phyloP scores from a whole-genome alignment of 1,284 basidiomycete species.

The Dichomitus squalens region DNA sequence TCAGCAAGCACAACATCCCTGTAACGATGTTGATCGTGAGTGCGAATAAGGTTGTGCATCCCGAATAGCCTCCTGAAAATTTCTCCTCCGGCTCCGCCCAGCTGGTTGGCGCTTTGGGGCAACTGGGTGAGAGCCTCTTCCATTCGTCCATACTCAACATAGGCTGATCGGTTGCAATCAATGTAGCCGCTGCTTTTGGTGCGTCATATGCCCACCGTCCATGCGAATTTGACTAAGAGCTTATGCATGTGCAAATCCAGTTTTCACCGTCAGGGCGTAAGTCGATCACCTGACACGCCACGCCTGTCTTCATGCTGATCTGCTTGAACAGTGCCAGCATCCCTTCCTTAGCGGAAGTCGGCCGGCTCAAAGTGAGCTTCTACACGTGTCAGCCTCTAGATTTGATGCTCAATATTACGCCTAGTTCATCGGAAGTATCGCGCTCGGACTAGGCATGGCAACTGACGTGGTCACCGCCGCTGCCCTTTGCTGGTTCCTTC shows the following conservation, averaged over 20 bases:
- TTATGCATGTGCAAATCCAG: constrained; percentile 1
- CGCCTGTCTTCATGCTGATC: background rate
- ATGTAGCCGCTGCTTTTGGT: constrained; percentile 19
- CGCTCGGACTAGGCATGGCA: constrained; percentile 46
- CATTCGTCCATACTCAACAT: background rate
- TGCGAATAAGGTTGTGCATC: constrained; percentile 5
- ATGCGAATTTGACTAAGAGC: background rate
- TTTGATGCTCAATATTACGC: background rate
- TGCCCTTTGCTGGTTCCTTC: constrained; percentile 55
- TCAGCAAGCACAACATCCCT: constrained; percentile 60
- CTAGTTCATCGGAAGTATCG: constrained; percentile 43
- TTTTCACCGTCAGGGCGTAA: constrained; percentile 22
- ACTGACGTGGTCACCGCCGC: constrained; percentile 53
- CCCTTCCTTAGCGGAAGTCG: constrained; percentile 13
- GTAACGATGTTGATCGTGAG: constrained; percentile 60
- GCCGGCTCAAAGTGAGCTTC: constrained; percentile 15
- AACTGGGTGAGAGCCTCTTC: constrained; percentile 12
- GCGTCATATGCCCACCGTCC: background rate
- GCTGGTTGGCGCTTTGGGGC: constrained; percentile 21
- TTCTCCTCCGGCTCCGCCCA: constrained; percentile 1
- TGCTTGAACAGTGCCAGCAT: constrained; percentile 7
- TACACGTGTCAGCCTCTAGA: background rate
- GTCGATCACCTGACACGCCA: background rate
- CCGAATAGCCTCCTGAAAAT: background rate
- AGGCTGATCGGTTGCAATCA: background rate